These are phyloP conservation scores for Botryobasidium botryosum DNA, from an alignment of 768 basidiomycete genomes.

Conservation along the genomic window DNA sequence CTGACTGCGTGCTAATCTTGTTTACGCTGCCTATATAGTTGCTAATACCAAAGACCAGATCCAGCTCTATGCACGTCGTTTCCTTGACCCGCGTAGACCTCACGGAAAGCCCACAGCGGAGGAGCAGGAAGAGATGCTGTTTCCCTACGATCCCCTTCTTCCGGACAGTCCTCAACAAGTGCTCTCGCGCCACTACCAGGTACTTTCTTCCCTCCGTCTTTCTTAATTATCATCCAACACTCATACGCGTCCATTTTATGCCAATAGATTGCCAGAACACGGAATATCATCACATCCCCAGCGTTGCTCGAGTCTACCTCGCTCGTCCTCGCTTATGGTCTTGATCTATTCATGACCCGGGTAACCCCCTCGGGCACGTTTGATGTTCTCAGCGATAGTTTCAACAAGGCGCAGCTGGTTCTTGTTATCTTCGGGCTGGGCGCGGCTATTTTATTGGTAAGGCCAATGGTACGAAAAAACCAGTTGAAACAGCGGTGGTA, in stretches of 20 bases:
- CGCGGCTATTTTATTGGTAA: constrained; percentile 60
- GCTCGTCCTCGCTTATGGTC: constrained; percentile 66
- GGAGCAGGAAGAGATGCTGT: constrained; percentile 72
- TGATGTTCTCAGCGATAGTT: constrained; percentile 78
- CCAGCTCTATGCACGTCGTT: constrained; percentile 48
- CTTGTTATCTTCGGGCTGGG: constrained; percentile 58
- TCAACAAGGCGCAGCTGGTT: constrained; percentile 85
- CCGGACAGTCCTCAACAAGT: constrained; percentile 46
- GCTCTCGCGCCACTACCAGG: constrained; percentile 40
- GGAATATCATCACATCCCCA: constrained; percentile 56
- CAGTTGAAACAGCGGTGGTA: constrained; percentile 59
- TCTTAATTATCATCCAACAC: neutral
- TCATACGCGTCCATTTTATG: neutral
- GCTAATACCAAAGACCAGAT: constrained; percentile 61
- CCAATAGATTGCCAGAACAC: constrained; percentile 49
- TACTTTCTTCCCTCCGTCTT: constrained; percentile 16
- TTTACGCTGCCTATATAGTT: constrained; percentile 31
- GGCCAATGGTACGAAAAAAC: constrained; percentile 65
- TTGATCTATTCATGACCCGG: constrained; percentile 80
- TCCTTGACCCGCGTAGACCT: constrained; percentile 75
- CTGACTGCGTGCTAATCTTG: neutral
- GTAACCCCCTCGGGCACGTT: constrained; percentile 80
- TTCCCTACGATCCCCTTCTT: constrained; percentile 70
- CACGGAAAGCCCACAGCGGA: constrained; percentile 52
- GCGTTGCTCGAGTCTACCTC: constrained; percentile 86